These are phyloP conservation scores for Saitozyma sp. DNA, from an alignment of 768 basidiomycete genomes.

Conservation along the genomic window DNA sequence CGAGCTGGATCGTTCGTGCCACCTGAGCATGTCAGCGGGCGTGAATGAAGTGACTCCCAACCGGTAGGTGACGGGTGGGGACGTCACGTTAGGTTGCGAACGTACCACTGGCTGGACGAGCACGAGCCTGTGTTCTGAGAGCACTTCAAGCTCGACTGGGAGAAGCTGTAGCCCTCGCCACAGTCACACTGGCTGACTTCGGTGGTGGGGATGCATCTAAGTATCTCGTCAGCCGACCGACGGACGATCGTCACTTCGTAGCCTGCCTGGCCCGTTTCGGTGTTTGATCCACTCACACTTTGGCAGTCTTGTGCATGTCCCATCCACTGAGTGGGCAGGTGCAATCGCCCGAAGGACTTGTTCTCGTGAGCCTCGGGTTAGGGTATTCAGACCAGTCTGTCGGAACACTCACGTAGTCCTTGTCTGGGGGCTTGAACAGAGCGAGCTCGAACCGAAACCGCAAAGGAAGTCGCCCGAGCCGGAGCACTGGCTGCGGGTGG, in stretches of 20 bases:
- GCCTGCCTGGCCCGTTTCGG: too few species aligned
- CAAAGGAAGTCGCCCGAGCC: slow-evolving; percentile 28
- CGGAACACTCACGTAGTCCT: slow-evolving; percentile 1
- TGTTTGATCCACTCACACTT: too few species aligned
- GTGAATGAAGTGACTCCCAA: neutral
- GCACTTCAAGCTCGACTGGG: slow-evolving; percentile 22
- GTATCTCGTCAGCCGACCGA: too few species aligned
- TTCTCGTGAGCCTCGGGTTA: too few species aligned
- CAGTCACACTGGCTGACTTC: slow-evolving; percentile 32
- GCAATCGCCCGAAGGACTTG: too few species aligned
- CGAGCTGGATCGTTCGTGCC: slow-evolving; percentile 27
- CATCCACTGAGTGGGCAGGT: too few species aligned
- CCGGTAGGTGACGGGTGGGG: too few species aligned
- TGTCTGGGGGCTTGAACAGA: slow-evolving; percentile 30
- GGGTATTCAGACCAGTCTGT: too few species aligned
- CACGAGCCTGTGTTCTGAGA: slow-evolving; percentile 10
- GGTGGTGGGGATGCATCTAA: slow-evolving; percentile 12
- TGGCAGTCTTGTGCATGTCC: too few species aligned
- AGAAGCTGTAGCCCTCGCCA: slow-evolving; percentile 38
- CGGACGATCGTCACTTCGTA: too few species aligned
- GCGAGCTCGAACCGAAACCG: slow-evolving; percentile 8
- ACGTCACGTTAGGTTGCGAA: neutral
- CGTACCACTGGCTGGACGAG: slow-evolving; percentile 24
- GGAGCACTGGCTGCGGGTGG: slow-evolving; percentile 26
- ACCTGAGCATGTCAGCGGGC: slow-evolving; percentile 23